phyloP scores from a whole-genome alignment of 768 basidiomycete species.

The Naganishia friedmannii region DNA sequence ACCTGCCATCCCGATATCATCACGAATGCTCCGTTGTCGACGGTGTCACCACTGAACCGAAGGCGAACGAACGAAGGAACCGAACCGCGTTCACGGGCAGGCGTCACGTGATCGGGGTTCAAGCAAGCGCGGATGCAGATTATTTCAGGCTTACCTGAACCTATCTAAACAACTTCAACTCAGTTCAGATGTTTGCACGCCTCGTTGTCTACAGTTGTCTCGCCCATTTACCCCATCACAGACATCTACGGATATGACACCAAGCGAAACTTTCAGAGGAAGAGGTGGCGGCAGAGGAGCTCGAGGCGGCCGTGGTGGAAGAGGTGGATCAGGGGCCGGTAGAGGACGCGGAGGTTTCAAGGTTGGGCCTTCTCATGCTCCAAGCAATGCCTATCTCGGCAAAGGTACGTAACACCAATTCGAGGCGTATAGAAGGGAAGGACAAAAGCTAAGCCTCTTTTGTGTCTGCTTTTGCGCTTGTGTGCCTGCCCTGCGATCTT shows the following conservation, averaged over 20 bases:
- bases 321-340: conserved; percentile 3
- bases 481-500: background rate
- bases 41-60: conserved; percentile 23
- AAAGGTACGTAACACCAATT: conserved; percentile 42
- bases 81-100: background rate
- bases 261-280: background rate
- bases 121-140: conserved; percentile 4
- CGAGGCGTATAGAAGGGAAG: no score
- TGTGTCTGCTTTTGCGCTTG: no score
- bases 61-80: conserved; percentile 3
- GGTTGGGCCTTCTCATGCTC: conserved; percentile 50
- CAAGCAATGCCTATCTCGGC: conserved; percentile 52
- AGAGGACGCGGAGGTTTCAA: conserved; percentile 44
- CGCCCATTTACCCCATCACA: background rate
- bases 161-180: background rate
- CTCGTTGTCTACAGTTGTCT: background rate
- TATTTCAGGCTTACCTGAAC: conserved; percentile 9
- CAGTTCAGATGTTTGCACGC: background rate
- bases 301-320: conserved; percentile 13
- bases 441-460: no score
- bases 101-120: background rate
- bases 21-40: background rate
- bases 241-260: background rate
- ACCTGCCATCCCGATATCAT: background rate
- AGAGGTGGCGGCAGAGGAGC: conserved; percentile 10